Percentiles rank a stretch among this genome's conserved stretches.
phyloP scores from a whole-genome alignment of 441 rosid species.

The Theobroma grandiflorum region DNA sequence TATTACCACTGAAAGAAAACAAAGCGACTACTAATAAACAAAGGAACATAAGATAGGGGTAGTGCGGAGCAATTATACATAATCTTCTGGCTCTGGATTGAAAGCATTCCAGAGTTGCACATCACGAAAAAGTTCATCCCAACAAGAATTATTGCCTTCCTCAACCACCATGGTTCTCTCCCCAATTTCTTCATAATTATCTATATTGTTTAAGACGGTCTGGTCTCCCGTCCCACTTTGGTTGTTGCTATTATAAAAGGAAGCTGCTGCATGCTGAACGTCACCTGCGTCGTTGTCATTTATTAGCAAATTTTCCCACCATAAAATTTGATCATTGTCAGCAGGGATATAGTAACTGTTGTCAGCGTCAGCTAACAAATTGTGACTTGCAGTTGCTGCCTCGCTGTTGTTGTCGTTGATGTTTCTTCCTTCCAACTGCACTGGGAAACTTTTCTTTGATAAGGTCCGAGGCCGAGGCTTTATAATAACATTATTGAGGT shows the following conservation, averaged over 20 bases:
- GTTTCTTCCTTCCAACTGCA: no score
- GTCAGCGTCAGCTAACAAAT: no score
- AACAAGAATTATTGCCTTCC: background rate
- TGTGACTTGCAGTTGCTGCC: background rate
- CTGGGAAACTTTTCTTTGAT: background rate
- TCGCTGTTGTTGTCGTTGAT: background rate
- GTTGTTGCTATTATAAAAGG: background rate
- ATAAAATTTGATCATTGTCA: background rate
- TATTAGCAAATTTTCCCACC: slow-evolving; percentile 15
- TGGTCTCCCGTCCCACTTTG: background rate
- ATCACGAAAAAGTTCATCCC: slow-evolving; percentile 3
- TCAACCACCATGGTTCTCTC: background rate
- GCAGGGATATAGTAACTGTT: background rate
- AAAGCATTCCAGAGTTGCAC: background rate
- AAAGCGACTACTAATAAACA: no score
- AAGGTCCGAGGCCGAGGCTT: slow-evolving; percentile 44
- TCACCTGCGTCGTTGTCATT: background rate
- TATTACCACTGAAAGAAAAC: no score
- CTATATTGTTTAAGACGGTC: no score
- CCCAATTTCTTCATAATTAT: background rate
- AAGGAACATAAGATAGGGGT: no score
- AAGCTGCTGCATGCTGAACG: background rate
- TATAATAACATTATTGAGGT: slow-evolving; percentile 26
- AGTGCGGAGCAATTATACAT: background rate
- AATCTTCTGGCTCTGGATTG: background rate